These are phyloP conservation scores for Porcisia deanei DNA, from an alignment of 208 protist species.

Conservation along the genomic window DNA sequence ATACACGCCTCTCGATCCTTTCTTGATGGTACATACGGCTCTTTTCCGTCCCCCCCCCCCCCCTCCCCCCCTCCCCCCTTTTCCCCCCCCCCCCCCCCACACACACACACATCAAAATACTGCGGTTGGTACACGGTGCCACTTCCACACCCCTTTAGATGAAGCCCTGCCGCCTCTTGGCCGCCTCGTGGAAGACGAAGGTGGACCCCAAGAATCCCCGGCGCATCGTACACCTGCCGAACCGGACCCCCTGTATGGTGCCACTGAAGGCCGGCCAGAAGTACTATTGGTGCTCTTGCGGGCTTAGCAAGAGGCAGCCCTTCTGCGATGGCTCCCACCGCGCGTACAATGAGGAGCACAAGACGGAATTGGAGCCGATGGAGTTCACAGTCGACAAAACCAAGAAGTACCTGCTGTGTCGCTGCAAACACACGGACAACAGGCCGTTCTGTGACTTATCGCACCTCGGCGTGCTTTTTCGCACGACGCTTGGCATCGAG, in stretches of 20 bases:
- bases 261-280: slow-evolving; percentile 60
- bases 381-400: slow-evolving; percentile 54
- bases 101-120: slow-evolving; percentile 1
- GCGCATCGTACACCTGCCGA: slow-evolving; percentile 47
- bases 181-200: slow-evolving; percentile 74
- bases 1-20: not conserved
- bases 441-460: slow-evolving; percentile 73
- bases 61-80: not conserved
- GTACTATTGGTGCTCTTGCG: slow-evolving; percentile 87
- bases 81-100: not conserved
- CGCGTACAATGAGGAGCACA: slow-evolving; percentile 69
- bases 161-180: slow-evolving; percentile 39
- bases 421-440: slow-evolving; percentile 76
- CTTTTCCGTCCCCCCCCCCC: not conserved
- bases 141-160: slow-evolving; percentile 9
- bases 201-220: slow-evolving; percentile 58
- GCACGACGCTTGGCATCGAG: slow-evolving; percentile 54
- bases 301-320: slow-evolving; percentile 76
- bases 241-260: slow-evolving; percentile 52
- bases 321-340: slow-evolving; percentile 78
- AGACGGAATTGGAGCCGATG: slow-evolving; percentile 61
- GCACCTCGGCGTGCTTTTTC: slow-evolving; percentile 70
- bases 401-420: slow-evolving; percentile 68
- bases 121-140: not conserved
- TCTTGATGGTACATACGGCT: not conserved